Base-by-base conservation (phyloP, 331 rosid species). In the Saraca asoca region DNA sequence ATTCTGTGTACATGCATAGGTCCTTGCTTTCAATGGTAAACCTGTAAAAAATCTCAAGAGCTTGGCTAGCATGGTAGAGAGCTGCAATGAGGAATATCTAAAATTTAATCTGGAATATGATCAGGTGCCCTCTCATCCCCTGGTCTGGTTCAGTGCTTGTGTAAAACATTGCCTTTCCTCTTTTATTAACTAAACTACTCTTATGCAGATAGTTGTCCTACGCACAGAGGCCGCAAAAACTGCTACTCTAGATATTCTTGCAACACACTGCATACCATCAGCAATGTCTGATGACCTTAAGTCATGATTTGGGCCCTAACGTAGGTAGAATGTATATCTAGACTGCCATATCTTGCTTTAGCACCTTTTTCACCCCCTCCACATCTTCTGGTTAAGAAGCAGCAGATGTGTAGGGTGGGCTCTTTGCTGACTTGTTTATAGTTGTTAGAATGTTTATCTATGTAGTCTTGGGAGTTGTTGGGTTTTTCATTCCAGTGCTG, bases 201-300 rank as follows among this genome's bases (percentile, higher is more conserved):
- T 9, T 64, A 45, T 71, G 75, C 95, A 93, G 98, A 80, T 84
- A 42, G 97, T 82, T 45, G 95, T 90, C 44, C 98, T 93, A 72
- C 88, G 86, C 39, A 68, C 86, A 9, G 61, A 79, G 24, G 80
- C 85, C 14, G 95, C 98, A 18, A 90, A 87, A 69, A 87, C 86
- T 12, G 94, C 98, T 52, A 93, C 97, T 5, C 74, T 63, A n/a
- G 95, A 90, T 77, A 93, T 93, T 79, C 90, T 93, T 54, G 70
- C 95, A 31, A 93, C 95, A 35, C 96, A 93, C 69, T 87, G 98
- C 84, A 84, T 93, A 74, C 90, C 96, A 19, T 87, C 98, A 12
- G 90, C 96, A 5, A 84, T 85, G 85, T 93, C 98, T 2, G 96
- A 85, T 51, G 98, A 93, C 81, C 95, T 93, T 15, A 89, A 87